These are phyloP conservation scores for Agapanthus africanus DNA, from an alignment of 106 monocot genomes.

Conservation along the genomic window DNA sequence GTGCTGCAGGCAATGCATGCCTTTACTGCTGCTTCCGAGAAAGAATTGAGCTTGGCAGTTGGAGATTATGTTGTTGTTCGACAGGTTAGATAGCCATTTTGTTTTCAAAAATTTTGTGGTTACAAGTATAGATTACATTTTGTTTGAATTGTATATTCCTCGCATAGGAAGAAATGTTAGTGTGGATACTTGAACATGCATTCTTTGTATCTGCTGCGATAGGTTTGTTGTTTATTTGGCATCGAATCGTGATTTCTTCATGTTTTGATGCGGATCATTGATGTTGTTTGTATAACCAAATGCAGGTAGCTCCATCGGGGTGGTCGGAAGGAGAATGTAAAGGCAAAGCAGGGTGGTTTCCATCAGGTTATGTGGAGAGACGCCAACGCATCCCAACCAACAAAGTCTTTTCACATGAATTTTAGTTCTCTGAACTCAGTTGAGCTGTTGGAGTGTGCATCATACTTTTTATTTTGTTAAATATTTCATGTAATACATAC, in stretches of 20 bases:
- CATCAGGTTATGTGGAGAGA: slow-evolving; percentile 51
- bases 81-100: slow-evolving; percentile 22
- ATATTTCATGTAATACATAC: no score
- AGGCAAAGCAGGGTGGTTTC: slow-evolving; percentile 69
- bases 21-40: slow-evolving; percentile 59
- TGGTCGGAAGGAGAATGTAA: slow-evolving; percentile 82
- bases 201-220: no score
- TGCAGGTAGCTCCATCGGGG: slow-evolving; percentile 37
- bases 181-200: no score
- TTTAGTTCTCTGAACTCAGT: no score
- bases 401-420: slow-evolving; percentile 34
- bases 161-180: neutral
- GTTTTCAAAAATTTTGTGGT: no score
- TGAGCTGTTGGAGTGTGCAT: no score
- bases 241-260: no score
- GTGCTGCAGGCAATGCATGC: slow-evolving; percentile 60
- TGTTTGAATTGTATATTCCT: neutral
- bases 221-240: no score
- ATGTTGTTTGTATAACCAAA: neutral
- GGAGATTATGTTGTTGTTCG: slow-evolving; percentile 95
- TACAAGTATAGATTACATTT: no score
- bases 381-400: slow-evolving; percentile 55
- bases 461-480: no score
- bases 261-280: neutral
- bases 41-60: slow-evolving; percentile 70